Evolutionary conservation across 164 flowering plant species (phyloP).

Genomic region (Piper longum): DNA sequence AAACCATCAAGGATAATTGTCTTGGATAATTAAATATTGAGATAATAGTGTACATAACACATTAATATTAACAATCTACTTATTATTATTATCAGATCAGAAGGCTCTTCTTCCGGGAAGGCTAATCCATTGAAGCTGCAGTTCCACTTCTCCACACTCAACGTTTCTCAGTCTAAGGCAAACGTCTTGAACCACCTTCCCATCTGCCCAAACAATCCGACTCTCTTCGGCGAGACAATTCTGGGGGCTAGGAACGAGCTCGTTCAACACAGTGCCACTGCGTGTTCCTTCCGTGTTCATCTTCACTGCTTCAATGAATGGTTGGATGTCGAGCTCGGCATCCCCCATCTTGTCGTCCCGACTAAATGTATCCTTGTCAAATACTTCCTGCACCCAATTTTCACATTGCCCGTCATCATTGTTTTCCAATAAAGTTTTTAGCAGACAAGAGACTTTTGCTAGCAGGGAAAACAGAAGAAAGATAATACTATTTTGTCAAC

Average conservation of each 20-base stretch:
- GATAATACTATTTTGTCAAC: too few relatives aligned
- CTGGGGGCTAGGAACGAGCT: constrained; percentile 26
- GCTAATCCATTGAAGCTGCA: constrained; percentile 55
- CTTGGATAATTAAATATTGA: too few relatives aligned
- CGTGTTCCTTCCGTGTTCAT: constrained; percentile 27
- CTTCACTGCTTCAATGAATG: constrained; percentile 34
- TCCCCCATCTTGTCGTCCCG: constrained; percentile 76
- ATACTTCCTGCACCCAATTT: constrained; percentile 37
- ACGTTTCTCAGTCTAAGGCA: constrained; percentile 50
- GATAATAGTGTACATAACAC: too few relatives aligned
- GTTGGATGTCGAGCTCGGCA: constrained; percentile 46
- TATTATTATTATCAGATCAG: too few relatives aligned
- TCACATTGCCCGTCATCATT: too few relatives aligned
- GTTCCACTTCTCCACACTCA: constrained; percentile 63
- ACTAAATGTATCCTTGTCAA: constrained; percentile 46
- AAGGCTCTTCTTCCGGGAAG: neutral
- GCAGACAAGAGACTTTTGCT: too few relatives aligned
- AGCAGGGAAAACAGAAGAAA: too few relatives aligned
- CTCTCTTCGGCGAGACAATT: constrained; percentile 69
- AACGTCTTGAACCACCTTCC: constrained; percentile 43
- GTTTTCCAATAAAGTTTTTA: too few relatives aligned
- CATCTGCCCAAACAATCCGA: constrained; percentile 26
- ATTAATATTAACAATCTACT: too few relatives aligned
- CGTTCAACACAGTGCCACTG: constrained; percentile 38
- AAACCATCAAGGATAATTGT: too few relatives aligned